Evolutionary conservation across 225 moss, liverwort and hornwort genomes (phyloP), one percentile per base, ranked within the genome.

Genomic region (Asterella californica): DNA sequence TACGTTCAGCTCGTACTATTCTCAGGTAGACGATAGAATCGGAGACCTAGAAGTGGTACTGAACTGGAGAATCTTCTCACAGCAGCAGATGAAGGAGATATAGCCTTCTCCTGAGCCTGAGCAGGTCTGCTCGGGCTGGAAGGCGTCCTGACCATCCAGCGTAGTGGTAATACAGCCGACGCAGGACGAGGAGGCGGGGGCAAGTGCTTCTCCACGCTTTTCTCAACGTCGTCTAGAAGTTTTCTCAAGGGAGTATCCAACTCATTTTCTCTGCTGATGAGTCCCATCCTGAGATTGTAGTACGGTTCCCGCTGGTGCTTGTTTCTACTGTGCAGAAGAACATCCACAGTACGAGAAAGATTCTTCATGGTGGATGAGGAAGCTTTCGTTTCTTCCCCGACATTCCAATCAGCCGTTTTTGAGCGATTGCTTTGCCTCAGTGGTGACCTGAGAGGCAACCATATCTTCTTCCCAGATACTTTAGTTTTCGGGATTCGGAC

Each of bases 171-270:
- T n/a, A 7, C 7, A 42, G 42, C 42, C 4, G 3, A 42, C 42
- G 27, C 7, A 0, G 14, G 9, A 49, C 29, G 46, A 17, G 48
- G 72, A 72, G 55, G 18, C 6, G 66, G 30, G 36, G 84, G 84
- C 22, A 81, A 77, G 47, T 81, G 45, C 61, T 65, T 87, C 27
- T 75, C 77, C 66, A 87, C 8, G 68, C 84, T 87, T 21, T 75
- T 77, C 72, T 80, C 87, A 77, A 87, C 60, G 15, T 63, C 72
- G 10, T 84, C 70, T 47, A 87, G 76, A 5, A 87, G 84, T 33
- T 72, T 54, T 71, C 79, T 71, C 64, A 87, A 71, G 3, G 71
- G 77, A 4, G 71, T 54, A n/a, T 48, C 50, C 50, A 4, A 49
- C 22, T 11, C 79, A 49, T 22, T 15, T 22, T 49, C 70, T 57